Evolutionary conservation across 306 rosid genomes (phyloP).

Genomic region (Hylodesmum podocarpum): DNA sequence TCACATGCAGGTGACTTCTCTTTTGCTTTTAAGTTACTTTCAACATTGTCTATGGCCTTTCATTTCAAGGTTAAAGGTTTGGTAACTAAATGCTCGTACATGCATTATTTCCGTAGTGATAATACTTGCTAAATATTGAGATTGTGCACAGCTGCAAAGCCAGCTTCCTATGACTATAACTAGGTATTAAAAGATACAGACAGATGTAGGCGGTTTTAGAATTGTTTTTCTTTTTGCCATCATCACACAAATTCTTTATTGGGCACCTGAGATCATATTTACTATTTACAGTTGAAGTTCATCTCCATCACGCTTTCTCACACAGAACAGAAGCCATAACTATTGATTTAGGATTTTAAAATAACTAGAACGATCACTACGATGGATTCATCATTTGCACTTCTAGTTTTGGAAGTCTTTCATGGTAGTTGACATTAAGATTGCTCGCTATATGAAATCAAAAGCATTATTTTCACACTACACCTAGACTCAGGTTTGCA

Average conservation of each 20-base stretch:
- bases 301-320: background rate
- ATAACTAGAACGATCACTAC: background rate
- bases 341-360: background rate
- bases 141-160: background rate
- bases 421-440: background rate
- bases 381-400: background rate
- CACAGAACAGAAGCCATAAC: background rate
- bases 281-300: background rate
- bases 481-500: background rate
- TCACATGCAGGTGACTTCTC: slow-evolving; percentile 81
- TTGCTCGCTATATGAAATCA: background rate
- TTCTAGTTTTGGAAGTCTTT: background rate
- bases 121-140: background rate
- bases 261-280: background rate
- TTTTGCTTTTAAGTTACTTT: slow-evolving; percentile 20
- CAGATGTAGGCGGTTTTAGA: background rate
- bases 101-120: background rate
- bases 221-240: background rate
- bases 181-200: background rate
- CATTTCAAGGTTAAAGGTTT: background rate
- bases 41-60: slow-evolving; percentile 6
- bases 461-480: background rate
- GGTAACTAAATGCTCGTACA: background rate
- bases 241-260: background rate
- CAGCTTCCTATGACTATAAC: background rate